Evolutionary conservation across 306 rosid species (phyloP).

Genomic region (Dicorynia guianensis): DNA sequence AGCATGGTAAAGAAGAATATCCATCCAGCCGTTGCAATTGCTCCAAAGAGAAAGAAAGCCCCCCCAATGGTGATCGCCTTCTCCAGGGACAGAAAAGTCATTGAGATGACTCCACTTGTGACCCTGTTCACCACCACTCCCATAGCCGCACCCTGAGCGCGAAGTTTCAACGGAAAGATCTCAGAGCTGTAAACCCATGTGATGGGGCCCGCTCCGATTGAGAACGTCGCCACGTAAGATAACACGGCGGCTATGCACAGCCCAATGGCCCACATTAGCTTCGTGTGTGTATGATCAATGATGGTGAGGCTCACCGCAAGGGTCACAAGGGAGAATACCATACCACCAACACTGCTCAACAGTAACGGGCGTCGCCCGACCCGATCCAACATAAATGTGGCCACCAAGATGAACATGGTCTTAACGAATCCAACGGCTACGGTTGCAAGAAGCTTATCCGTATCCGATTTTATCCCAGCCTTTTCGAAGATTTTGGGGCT

Average conservation of each 20-base stretch:
- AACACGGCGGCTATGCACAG: constrained; percentile 51
- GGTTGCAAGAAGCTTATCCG: constrained; percentile 64
- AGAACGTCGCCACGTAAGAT: constrained; percentile 67
- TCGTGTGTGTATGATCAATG: constrained; percentile 42
- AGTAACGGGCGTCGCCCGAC: constrained; percentile 82
- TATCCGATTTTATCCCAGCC: constrained; percentile 59
- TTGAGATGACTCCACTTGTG: constrained; percentile 66
- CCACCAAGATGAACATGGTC: constrained; percentile 70
- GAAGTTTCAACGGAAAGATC: constrained; percentile 77
- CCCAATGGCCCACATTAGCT: constrained; percentile 64
- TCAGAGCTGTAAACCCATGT: constrained; percentile 84
- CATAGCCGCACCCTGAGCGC: constrained; percentile 83
- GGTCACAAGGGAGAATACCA: constrained; percentile 53
- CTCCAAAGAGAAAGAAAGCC: constrained; percentile 72
- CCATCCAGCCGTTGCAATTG: constrained; percentile 66
- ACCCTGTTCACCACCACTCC: constrained; percentile 69
- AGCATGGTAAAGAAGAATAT: constrained; percentile 64
- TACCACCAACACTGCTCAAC: constrained; percentile 66
- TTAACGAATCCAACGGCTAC: constrained; percentile 78
- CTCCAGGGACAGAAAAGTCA: constrained; percentile 75
- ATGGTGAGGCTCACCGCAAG: constrained; percentile 60
- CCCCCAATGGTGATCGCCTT: constrained; percentile 73
- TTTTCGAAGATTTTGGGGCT: constrained; percentile 73
- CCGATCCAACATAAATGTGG: constrained; percentile 72
- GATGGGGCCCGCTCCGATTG: constrained; percentile 89